Evolutionary conservation across 169 alveolate species (phyloP), one percentile per base, ranked within the genome.

Genomic region (Sarcocystis neurona): DNA sequence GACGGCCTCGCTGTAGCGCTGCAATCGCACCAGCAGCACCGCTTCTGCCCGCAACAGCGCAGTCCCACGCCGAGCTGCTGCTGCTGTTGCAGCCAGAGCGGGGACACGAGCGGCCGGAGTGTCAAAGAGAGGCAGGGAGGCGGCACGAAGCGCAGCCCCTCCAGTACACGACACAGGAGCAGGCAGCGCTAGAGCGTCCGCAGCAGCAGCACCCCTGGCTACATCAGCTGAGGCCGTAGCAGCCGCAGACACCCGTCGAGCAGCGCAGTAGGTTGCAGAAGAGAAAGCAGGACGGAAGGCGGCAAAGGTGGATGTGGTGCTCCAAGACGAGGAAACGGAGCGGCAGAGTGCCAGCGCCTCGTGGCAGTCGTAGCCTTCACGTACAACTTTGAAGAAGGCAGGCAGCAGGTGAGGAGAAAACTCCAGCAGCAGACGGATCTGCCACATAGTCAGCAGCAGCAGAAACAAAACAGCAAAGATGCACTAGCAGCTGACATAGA

Each of bases 331-430:
- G 80, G 80, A 34, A 12, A 32, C 43, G 48, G 48, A 72, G 80
- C 88, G 74, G 34, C 72, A 50, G 1, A 48, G 46, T 0, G 53
- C 43, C 79, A 82, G 23, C 27, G 77, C 88, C 37, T 82, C 88
- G 41, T 82, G 23, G 60, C 0, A 39, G 60, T 82, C 88, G 41
- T 82, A 82, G 6, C 60, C 60, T 18, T 77, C 88, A 58, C 53
- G 56, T 1, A 77, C 88, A 4, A 30, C 34, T 50, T n/a, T 50
- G 15, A 82, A 41, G 60, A 82, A 82, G 43, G 53, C 46, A 37
- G 53, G 60, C 44, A 50, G 32, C 32, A 82, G 88, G 43, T 82
- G 88, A 3, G 88, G 88, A 23, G 53, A 74, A 27, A 41, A 82
- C 34, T 34, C 2, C 20, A 63, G 63, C 44, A 50, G 53, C 37